Percentiles rank a stretch among this genome's conserved stretches.
Evolutionary conservation across 345 rosid species (phyloP).

Genomic region (Geranium rotundifolium): DNA sequence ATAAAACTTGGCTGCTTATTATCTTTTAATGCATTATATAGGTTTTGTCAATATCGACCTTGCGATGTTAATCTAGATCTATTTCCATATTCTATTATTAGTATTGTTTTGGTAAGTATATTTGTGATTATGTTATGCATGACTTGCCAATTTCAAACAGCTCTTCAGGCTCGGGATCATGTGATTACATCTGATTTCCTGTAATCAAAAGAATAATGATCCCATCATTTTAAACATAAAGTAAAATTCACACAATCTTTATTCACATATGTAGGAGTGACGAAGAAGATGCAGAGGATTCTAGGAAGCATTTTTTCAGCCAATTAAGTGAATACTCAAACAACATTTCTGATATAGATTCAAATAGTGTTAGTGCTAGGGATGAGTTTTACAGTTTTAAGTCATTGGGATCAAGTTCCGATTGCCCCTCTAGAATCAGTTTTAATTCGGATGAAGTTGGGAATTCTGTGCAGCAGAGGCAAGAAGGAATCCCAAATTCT

Average conservation of each 20-base stretch:
- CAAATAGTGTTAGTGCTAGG: constrained; percentile 73
- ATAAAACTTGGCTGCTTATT: not conserved
- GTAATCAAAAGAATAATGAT: not conserved
- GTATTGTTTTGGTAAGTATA: not conserved
- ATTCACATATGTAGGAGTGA: constrained; percentile 49
- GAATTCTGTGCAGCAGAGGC: constrained; percentile 58
- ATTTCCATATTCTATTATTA: not conserved
- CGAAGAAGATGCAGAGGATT: constrained; percentile 56
- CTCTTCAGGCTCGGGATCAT: not conserved
- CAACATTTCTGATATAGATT: constrained; percentile 61
- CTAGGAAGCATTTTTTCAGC: constrained; percentile 46
- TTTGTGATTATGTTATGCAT: not conserved
- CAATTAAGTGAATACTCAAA: constrained; percentile 58
- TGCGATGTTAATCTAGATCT: not conserved
- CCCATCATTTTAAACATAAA: not conserved
- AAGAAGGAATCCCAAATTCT: constrained; percentile 49
- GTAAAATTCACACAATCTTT: not conserved
- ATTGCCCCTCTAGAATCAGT: constrained; percentile 82
- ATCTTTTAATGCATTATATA: not conserved
- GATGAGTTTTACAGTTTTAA: constrained; percentile 56
- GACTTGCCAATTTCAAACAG: not conserved
- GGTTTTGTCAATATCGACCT: not conserved
- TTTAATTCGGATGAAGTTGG: constrained; percentile 66
- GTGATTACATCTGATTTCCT: not conserved
- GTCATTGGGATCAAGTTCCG: constrained; percentile 67